A percentile compares a stretch with the other conserved stretches of the same genome.
These are phyloP conservation scores for Capsella rubella DNA, from an alignment of 441 rosid species.

Conservation along the genomic window DNA sequence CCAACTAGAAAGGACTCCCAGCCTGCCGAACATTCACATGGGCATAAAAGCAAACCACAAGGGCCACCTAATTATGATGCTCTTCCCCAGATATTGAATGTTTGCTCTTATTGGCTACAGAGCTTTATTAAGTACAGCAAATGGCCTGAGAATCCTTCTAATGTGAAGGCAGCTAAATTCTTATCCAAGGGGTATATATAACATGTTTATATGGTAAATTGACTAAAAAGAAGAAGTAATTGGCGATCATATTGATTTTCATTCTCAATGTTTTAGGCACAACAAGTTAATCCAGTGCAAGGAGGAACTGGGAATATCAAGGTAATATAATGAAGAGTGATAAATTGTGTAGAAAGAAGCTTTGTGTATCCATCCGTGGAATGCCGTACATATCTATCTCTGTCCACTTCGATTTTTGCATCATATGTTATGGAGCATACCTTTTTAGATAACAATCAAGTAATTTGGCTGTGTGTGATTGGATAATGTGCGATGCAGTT, in stretches of 20 bases:
- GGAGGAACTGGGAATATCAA: constrained; percentile 70
- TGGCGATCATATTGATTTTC: constrained; percentile 14
- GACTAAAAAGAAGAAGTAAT: constrained; percentile 18
- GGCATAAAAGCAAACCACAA: constrained; percentile 67
- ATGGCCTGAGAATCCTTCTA: constrained; percentile 91
- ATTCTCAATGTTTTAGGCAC: constrained; percentile 66
- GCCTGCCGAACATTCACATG: constrained; percentile 55
- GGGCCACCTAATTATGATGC: constrained; percentile 87
- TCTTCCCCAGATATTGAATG: constrained; percentile 68
- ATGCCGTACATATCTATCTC: not conserved
- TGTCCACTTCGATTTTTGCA: constrained; percentile 4
- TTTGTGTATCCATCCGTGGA: not conserved
- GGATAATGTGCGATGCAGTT: constrained; percentile 55
- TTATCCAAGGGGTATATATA: constrained; percentile 82
- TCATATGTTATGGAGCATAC: constrained; percentile 5
- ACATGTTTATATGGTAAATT: constrained; percentile 2
- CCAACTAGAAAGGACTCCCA: constrained; percentile 53
- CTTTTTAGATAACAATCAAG: constrained; percentile 15
- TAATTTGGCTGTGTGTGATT: constrained; percentile 19
- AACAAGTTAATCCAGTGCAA: constrained; percentile 72
- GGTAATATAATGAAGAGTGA: constrained; percentile 58
- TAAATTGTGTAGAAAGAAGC: constrained; percentile 18
- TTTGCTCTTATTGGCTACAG: constrained; percentile 95
- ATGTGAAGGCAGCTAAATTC: constrained; percentile 89
- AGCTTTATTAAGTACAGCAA: constrained; percentile 94